A percentile compares a stretch with the other conserved stretches of the same genome.
Conservation (phyloP, 176 grass and related monocot species). For the Eragrostis nindensis region DNA sequence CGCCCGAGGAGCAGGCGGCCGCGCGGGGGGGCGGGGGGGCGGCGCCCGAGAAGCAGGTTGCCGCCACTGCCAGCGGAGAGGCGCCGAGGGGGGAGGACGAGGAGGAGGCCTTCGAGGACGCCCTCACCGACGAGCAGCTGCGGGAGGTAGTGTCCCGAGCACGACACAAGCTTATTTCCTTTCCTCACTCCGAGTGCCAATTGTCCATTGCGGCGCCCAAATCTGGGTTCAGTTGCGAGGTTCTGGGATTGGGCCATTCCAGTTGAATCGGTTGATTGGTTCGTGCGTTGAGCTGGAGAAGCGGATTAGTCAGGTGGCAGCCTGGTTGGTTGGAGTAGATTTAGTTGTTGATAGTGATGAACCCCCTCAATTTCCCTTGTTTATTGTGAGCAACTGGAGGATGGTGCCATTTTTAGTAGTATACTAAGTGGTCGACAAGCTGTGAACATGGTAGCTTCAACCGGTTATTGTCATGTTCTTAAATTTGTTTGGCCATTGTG, state of each 20-base stretch:
- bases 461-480: neutral
- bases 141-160: slow-evolving; percentile 51
- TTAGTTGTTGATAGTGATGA: neutral
- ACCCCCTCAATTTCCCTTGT: neutral
- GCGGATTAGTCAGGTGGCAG: neutral
- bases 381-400: neutral
- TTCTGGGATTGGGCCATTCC: neutral
- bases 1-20: neutral
- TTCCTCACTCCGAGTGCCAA: neutral
- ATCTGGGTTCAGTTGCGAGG: neutral
- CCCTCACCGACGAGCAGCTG: slow-evolving; percentile 89
- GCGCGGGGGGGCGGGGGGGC: neutral
- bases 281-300: neutral
- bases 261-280: neutral
- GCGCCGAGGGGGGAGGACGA: slow-evolving; percentile 35
- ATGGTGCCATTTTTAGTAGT: slow-evolving; percentile 2
- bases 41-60: neutral
- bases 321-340: neutral
- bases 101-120: slow-evolving; percentile 83
- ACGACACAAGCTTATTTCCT: neutral
- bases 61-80: slow-evolving; percentile 11
- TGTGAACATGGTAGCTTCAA: neutral
- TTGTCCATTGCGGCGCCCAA: neutral
- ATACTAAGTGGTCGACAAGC: neutral
- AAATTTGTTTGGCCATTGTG: neutral